A percentile compares a stretch with the other conserved stretches of the same genome.
Evolutionary conservation across 2,329 filamentous ascomycete species (phyloP).

Genomic region (Xylaria arbuscula): DNA sequence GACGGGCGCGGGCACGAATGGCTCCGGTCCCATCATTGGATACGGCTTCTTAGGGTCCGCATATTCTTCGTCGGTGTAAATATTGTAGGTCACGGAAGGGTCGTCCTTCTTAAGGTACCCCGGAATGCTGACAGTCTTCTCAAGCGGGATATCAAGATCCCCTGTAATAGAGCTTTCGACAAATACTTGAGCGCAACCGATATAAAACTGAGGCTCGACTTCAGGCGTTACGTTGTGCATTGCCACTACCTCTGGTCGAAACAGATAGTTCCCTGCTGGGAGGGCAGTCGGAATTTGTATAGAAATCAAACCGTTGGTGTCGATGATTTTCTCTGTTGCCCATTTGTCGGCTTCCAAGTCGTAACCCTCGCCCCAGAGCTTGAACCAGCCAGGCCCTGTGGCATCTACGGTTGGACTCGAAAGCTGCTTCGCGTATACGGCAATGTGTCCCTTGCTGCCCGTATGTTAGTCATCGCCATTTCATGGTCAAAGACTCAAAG

Average conservation of each 20-base stretch:
- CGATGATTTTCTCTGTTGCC: constrained; percentile 75
- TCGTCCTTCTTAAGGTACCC: constrained; percentile 68
- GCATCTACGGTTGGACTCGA: constrained; percentile 57
- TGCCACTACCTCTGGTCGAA: constrained; percentile 74
- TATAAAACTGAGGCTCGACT: constrained; percentile 74
- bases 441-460: constrained; percentile 66
- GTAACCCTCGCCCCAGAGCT: constrained; percentile 77
- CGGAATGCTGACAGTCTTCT: constrained; percentile 70
- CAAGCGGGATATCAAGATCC: constrained; percentile 58
- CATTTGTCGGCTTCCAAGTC: constrained; percentile 65
- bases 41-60: constrained; percentile 61
- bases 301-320: constrained; percentile 70
- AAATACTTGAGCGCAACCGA: constrained; percentile 76
- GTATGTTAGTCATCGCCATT: not conserved
- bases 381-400: constrained; percentile 77
- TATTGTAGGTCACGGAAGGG: constrained; percentile 69
- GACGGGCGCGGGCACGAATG: constrained; percentile 43
- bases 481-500: not conserved
- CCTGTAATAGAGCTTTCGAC: constrained; percentile 54
- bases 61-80: constrained; percentile 59
- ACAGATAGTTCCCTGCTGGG: constrained; percentile 73
- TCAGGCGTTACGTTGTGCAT: constrained; percentile 68
- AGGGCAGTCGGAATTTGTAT: constrained; percentile 71
- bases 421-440: constrained; percentile 78
- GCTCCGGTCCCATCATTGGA: constrained; percentile 64